phyloP scores from a whole-genome alignment of 192 early-diverging fungal species.

The Dispira parvispora region DNA sequence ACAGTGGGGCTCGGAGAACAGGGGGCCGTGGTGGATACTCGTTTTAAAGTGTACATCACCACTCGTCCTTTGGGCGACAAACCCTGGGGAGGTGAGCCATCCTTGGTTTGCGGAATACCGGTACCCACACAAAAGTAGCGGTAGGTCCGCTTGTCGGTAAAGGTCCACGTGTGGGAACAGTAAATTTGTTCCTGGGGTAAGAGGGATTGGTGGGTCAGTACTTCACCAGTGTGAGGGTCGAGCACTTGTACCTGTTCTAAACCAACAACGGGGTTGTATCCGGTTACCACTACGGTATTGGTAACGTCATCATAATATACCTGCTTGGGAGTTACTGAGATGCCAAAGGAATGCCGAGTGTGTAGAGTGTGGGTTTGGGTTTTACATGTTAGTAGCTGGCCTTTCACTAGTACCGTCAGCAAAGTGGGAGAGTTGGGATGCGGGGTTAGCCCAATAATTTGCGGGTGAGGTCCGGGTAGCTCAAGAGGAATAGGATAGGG shows the following conservation, averaged over 20 bases:
- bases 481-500: background rate
- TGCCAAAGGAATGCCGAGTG: background rate
- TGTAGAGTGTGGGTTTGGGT: background rate
- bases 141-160: background rate
- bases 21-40: background rate
- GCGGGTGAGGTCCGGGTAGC: background rate
- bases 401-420: background rate
- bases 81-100: background rate
- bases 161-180: background rate
- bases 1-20: background rate
- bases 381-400: background rate
- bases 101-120: background rate
- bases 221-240: background rate
- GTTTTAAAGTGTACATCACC: slow-evolving; percentile 10
- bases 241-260: slow-evolving; percentile 7
- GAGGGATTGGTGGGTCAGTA: slow-evolving; percentile 5
- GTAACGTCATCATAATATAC: background rate
- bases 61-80: background rate
- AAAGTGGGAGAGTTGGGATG: background rate
- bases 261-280: background rate
- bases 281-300: background rate
- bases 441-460: background rate
- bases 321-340: slow-evolving; percentile 1
- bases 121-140: slow-evolving; percentile 10
- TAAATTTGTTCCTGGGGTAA: slow-evolving; percentile 5